phyloP scores from a whole-genome alignment of 2,329 filamentous ascomycete species.

The Aspergillus costaricaensis region DNA sequence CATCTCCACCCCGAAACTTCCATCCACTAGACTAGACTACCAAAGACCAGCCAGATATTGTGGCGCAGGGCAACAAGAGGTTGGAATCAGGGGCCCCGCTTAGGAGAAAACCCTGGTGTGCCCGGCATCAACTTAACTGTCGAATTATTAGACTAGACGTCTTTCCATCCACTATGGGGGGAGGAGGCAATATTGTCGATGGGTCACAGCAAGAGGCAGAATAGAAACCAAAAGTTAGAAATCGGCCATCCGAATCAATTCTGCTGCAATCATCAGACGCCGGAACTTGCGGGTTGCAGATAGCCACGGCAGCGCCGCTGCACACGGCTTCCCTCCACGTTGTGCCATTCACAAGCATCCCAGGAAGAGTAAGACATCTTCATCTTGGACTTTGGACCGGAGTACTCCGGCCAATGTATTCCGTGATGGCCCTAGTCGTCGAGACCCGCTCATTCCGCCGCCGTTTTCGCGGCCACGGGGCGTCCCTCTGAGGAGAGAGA shows the following conservation, averaged over 20 bases:
- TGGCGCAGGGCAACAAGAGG: slow-evolving; percentile 3
- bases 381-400: background rate
- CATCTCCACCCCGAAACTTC: background rate
- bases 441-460: background rate
- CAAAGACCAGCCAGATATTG: background rate
- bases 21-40: background rate
- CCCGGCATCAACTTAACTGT: background rate
- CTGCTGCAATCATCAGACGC: background rate
- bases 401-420: background rate
- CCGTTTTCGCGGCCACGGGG: background rate
- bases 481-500: background rate
- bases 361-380: background rate
- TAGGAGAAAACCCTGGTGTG: background rate
- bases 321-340: background rate
- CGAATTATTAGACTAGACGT: background rate
- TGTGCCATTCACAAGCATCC: background rate
- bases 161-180: background rate
- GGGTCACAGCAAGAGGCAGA: background rate
- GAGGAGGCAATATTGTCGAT: background rate
- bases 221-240: background rate
- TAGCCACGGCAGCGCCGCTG: background rate
- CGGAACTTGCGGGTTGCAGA: slow-evolving; percentile 1
- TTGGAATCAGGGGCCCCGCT: background rate
- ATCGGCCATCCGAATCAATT: background rate
- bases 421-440: background rate